A percentile compares a stretch with the other conserved stretches of the same genome.
phyloP scores from a whole-genome alignment of 441 rosid genomes.

The Capsella rubella region DNA sequence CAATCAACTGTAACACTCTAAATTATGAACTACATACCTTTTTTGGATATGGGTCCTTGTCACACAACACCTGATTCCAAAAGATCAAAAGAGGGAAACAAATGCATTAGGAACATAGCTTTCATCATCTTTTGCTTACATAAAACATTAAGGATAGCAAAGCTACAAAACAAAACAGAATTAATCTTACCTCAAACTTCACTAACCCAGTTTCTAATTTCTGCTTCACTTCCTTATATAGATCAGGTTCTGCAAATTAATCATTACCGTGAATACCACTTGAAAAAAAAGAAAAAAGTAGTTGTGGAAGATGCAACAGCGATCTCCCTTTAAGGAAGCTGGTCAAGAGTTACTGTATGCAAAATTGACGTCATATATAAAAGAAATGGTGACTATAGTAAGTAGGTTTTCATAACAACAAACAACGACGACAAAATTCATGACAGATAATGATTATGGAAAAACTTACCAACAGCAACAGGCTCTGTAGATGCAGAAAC shows the following conservation, averaged over 20 bases:
- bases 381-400: conserved; percentile 16
- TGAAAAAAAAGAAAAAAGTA: not conserved
- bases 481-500: conserved; percentile 96
- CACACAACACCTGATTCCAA: conserved; percentile 74
- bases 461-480: conserved; percentile 82
- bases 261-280: conserved; percentile 25
- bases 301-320: conserved; percentile 9
- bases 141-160: not conserved
- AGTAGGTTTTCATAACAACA: not conserved
- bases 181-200: conserved; percentile 84
- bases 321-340: conserved; percentile 2
- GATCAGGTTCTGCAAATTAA: conserved; percentile 88
- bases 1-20: conserved; percentile 15
- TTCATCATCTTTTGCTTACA: not conserved
- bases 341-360: not conserved
- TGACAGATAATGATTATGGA: conserved; percentile 10
- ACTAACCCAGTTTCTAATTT: conserved; percentile 92
- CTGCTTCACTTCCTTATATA: conserved; percentile 89
- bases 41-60: conserved; percentile 81
- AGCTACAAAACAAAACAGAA: not conserved
- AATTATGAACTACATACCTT: conserved; percentile 58
- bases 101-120: conserved; percentile 13
- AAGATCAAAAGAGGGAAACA: conserved; percentile 22
- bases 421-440: not conserved
- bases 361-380: conserved; percentile 6